Conservation (phyloP, 2,329 filamentous ascomycete genomes). For the Zasmidium angulare region DNA sequence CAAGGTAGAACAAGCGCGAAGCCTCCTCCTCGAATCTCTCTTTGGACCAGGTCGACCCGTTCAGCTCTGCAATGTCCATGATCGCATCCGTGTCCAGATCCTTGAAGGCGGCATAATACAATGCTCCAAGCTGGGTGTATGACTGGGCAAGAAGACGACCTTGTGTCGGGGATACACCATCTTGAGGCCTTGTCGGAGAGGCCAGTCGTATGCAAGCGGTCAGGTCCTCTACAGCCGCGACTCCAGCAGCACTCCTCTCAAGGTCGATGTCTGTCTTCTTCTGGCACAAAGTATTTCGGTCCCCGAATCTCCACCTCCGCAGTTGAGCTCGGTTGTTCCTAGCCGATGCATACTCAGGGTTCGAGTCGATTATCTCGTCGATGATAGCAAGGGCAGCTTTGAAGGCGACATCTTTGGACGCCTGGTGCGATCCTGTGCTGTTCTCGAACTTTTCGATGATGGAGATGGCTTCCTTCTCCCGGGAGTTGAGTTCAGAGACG, state of each 20-base stretch:
- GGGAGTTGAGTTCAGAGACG: conserved; percentile 18
- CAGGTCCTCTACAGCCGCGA: conserved; percentile 36
- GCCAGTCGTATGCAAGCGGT: conserved; percentile 57
- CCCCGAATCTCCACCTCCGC: conserved; percentile 49
- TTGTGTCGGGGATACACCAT: conserved; percentile 62
- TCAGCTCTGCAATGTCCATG: conserved; percentile 31
- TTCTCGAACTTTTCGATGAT: conserved; percentile 29
- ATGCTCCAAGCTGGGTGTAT: conserved; percentile 61
- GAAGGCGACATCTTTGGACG: conserved; percentile 22
- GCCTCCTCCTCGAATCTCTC: conserved; percentile 54
- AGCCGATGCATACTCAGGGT: conserved; percentile 69
- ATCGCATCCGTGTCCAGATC: conserved; percentile 17
- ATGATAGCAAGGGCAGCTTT: conserved; percentile 42
- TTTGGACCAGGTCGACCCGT: conserved; percentile 34
- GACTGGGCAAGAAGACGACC: conserved; percentile 67
- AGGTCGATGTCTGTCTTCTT: neutral
- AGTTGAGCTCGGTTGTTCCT: conserved; percentile 73
- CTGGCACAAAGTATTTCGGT: conserved; percentile 40
- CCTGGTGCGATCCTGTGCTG: neutral
- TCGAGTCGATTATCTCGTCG: conserved; percentile 54
- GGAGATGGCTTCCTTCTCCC: conserved; percentile 28
- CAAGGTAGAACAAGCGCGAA: conserved; percentile 55
- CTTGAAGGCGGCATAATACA: conserved; percentile 27
- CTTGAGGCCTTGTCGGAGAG: conserved; percentile 52
- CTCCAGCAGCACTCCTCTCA: conserved; percentile 8